phyloP scores from a whole-genome alignment of 2,329 filamentous ascomycete genomes.

The Aspergillus jensenii region DNA sequence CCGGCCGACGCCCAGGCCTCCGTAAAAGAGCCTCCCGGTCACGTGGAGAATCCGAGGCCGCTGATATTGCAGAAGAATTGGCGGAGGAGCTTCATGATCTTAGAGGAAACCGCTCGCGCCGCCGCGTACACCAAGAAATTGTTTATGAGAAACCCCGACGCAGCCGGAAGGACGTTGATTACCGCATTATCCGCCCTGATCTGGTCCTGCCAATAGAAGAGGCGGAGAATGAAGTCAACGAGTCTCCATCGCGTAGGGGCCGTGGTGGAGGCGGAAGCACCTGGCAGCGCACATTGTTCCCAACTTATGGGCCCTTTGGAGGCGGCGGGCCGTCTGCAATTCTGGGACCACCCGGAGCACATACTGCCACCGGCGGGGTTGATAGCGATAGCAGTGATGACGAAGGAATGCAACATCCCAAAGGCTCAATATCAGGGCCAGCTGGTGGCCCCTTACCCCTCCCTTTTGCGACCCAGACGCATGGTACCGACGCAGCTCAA shows the following conservation, averaged over 20 bases:
- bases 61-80: slow-evolving; percentile 55
- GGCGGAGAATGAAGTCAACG: slow-evolving; percentile 65
- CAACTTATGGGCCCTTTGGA: slow-evolving; percentile 90
- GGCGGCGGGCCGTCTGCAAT: slow-evolving; percentile 71
- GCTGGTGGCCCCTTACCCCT: slow-evolving; percentile 60
- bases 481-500: slow-evolving; percentile 57
- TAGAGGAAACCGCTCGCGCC: slow-evolving; percentile 45
- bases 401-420: slow-evolving; percentile 68
- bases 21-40: slow-evolving; percentile 51
- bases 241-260: slow-evolving; percentile 68
- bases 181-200: slow-evolving; percentile 79
- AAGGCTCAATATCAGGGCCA: slow-evolving; percentile 41
- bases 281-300: slow-evolving; percentile 82
- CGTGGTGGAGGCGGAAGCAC: slow-evolving; percentile 58
- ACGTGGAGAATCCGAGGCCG: slow-evolving; percentile 45
- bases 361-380: slow-evolving; percentile 71
- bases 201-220: slow-evolving; percentile 71
- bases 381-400: slow-evolving; percentile 98
- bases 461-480: slow-evolving; percentile 55
- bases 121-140: slow-evolving; percentile 35
- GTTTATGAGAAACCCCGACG: slow-evolving; percentile 51
- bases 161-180: slow-evolving; percentile 71
- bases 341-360: slow-evolving; percentile 67
- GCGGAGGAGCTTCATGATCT: slow-evolving; percentile 59
- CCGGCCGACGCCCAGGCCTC: slow-evolving; percentile 53